phyloP scores from a whole-genome alignment of 202 grass and related monocot species.

The Miscanthus sacchariflorus region DNA sequence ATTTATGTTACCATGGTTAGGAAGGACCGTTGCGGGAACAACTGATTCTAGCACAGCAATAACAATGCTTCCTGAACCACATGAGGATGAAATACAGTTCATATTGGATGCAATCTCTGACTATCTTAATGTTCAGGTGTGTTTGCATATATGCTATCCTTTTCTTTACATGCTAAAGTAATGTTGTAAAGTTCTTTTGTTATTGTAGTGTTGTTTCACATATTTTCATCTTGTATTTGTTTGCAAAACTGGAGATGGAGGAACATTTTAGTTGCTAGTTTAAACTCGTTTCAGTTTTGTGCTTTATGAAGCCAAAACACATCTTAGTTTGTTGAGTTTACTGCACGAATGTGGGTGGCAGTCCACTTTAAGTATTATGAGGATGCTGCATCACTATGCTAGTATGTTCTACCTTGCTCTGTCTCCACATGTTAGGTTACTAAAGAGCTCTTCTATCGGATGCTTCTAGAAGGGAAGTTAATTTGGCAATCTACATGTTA shows the following conservation, averaged over 20 bases:
- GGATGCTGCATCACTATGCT: background rate
- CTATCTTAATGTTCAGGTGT: constrained; percentile 93
- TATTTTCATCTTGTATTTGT: background rate
- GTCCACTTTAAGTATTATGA: background rate
- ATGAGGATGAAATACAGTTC: constrained; percentile 99
- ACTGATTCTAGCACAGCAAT: constrained; percentile 83
- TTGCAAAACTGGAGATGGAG: background rate
- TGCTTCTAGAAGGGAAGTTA: constrained; percentile 21
- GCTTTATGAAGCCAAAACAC: background rate
- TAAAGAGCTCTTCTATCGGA: background rate
- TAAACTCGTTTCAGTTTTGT: background rate
- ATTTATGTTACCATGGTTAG: constrained; percentile 98
- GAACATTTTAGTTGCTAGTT: no score
- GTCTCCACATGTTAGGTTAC: constrained; percentile 7
- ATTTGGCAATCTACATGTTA: background rate
- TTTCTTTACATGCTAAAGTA: background rate
- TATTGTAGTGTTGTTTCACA: background rate
- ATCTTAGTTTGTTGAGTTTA: background rate
- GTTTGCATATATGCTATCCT: constrained; percentile 26
- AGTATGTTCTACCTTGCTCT: constrained; percentile 2
- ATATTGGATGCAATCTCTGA: constrained; percentile 92
- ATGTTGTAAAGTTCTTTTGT: background rate
- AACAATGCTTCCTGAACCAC: constrained; percentile 95
- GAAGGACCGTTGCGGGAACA: constrained; percentile 83
- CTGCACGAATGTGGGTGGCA: background rate